Evolutionary conservation across 257 asterid species (phyloP), one percentile per base, ranked within the genome.

Genomic region (Rhazya stricta): DNA sequence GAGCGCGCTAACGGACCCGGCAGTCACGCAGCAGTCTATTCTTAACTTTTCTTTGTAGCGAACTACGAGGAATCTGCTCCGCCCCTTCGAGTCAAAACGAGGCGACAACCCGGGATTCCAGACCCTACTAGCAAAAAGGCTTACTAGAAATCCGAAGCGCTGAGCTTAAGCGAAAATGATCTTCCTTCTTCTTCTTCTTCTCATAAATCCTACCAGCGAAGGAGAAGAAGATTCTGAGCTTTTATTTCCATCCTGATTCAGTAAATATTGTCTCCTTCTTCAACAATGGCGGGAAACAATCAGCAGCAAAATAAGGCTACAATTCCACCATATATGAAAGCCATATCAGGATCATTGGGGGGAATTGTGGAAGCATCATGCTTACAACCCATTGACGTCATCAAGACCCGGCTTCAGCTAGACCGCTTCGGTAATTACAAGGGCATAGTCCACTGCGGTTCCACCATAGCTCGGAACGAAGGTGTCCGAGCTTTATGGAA

Each of bases 371-470:
- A 94, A 73, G 99, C 99, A 8, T 69, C 86, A 79, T 94, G 99
- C 85, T 79, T 94, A 53, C 99, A 94, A 65, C 99, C 99, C 0
- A 94, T 94, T 30, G 99, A 94, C 73, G 97, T 94, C 71, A 94
- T 94, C 85, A 94, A 94, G 78, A 94, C 99, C 36, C 90, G 99
- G 61, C 97, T 94, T 75, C 99, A 94, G 86, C 91, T 94, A 27
- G 99, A 94, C 86, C 91, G 93, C 46, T 77, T 91, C 57, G 90
- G 96, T 42, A 3, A 96, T 15, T 94, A 94, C 91, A 92, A 79
- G 77, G 99, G 97, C 46, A 94, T 92, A 23, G 4, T 70, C 79
- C 96, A 94, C 83, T 94, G 99, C 73, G 99, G 99, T 82, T 69
- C 89, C 80, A 88, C 97, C 80, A 85, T 88, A 72, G 46, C 66